phyloP scores from a whole-genome alignment of 108 stramenopile species.

The Nannochloropsis gaditana region DNA sequence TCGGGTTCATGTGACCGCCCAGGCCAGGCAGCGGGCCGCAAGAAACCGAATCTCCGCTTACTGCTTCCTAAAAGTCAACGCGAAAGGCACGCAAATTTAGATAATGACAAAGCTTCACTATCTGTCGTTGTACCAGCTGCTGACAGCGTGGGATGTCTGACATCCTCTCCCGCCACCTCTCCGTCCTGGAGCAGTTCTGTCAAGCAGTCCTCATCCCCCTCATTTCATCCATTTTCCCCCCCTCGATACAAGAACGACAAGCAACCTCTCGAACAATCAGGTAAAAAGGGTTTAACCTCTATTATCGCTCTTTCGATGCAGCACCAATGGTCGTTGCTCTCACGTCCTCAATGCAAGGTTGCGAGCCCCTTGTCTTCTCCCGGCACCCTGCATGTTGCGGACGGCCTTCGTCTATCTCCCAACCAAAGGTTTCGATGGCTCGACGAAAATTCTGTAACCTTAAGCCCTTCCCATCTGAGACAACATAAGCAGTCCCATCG shows the following conservation, averaged over 20 bases:
- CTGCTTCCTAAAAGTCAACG: too few species aligned
- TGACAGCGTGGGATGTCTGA: too few species aligned
- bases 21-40: too few species aligned
- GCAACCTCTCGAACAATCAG: neutral
- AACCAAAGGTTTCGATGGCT: neutral
- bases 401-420: neutral
- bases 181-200: too few species aligned
- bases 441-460: neutral
- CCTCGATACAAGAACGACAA: neutral
- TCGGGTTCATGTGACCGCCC: too few species aligned
- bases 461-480: neutral
- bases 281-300: neutral
- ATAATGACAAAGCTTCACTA: too few species aligned
- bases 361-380: neutral
- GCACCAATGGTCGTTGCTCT: slow-evolving; percentile 17
- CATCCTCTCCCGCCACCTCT: too few species aligned
- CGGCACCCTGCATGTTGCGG: neutral
- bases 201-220: too few species aligned
- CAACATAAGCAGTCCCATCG: neutral
- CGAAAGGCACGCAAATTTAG: too few species aligned
- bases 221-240: too few species aligned
- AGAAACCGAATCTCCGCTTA: too few species aligned
- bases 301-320: slow-evolving; percentile 17
- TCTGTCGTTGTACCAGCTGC: too few species aligned
- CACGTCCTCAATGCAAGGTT: neutral